These are phyloP conservation scores for Plectosphaerella cucumerina DNA, from an alignment of 2,329 filamentous ascomycete species.

Conservation along the genomic window DNA sequence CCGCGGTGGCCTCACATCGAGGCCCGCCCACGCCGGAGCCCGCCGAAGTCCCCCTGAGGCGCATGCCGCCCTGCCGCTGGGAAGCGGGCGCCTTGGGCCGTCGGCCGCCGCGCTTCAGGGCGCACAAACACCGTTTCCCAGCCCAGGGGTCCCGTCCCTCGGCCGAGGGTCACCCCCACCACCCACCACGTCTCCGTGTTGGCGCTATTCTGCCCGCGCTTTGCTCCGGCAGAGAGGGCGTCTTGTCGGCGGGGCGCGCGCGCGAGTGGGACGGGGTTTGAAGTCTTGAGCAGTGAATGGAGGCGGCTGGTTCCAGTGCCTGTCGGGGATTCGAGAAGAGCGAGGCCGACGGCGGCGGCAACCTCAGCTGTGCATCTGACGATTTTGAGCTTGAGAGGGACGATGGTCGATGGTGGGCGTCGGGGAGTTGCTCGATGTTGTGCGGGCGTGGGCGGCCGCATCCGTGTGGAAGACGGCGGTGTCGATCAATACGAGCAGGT, in stretches of 20 bases:
- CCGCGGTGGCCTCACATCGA: constrained; percentile 2
- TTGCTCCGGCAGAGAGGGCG: too few species aligned
- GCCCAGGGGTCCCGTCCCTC: neutral
- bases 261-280: too few species aligned
- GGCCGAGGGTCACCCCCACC: neutral
- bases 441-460: too few species aligned
- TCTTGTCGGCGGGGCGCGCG: too few species aligned
- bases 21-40: constrained; percentile 13
- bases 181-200: too few species aligned
- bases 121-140: neutral
- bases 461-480: too few species aligned
- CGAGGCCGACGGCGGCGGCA: too few species aligned
- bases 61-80: neutral
- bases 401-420: neutral
- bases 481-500: too few species aligned
- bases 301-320: too few species aligned
- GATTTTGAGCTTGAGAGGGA: neutral
- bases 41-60: constrained; percentile 14
- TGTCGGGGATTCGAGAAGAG: too few species aligned
- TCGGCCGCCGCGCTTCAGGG: neutral
- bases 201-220: too few species aligned
- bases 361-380: neutral
- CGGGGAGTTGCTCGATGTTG: neutral
- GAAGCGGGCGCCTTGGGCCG: neutral
- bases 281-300: too few species aligned